Conservation (phyloP, 75 land plant genomes). For the Larix kaempferi region DNA sequence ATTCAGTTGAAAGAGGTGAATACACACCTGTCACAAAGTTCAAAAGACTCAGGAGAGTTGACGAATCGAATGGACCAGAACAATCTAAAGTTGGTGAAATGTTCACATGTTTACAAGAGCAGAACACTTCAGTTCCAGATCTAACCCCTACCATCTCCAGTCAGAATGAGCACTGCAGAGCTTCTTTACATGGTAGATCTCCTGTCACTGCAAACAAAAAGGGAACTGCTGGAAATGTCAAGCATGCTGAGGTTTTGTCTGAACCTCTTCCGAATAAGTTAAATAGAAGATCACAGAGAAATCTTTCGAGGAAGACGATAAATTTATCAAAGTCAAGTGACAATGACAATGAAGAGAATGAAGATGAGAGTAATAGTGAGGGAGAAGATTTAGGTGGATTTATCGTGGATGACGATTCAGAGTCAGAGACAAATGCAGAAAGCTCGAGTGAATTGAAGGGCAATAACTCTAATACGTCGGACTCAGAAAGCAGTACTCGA, state of each 20-base stretch:
- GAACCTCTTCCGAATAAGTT: background rate
- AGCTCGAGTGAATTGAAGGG: background rate
- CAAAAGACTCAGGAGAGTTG: background rate
- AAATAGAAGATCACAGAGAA: background rate
- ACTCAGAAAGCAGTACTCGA: background rate
- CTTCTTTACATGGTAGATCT: background rate
- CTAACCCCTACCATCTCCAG: background rate
- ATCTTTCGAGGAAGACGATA: background rate
- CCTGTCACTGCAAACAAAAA: background rate
- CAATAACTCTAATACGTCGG: conserved; percentile 7
- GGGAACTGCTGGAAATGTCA: background rate
- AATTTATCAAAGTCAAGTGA: conserved; percentile 15
- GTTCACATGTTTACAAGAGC: background rate
- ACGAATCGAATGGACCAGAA: background rate
- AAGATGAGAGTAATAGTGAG: conserved; percentile 19
- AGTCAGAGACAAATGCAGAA: background rate
- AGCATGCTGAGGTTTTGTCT: background rate
- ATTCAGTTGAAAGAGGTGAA: background rate
- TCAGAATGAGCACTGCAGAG: background rate
- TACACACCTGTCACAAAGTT: background rate
- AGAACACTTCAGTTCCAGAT: background rate
- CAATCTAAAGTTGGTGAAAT: background rate
- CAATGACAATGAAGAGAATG: conserved; percentile 22
- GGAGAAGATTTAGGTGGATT: conserved; percentile 38
- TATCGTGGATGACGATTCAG: conserved; percentile 19